Conservation (phyloP, 805 yeast species). For the Yamadazyma takamatsuzukensis region DNA sequence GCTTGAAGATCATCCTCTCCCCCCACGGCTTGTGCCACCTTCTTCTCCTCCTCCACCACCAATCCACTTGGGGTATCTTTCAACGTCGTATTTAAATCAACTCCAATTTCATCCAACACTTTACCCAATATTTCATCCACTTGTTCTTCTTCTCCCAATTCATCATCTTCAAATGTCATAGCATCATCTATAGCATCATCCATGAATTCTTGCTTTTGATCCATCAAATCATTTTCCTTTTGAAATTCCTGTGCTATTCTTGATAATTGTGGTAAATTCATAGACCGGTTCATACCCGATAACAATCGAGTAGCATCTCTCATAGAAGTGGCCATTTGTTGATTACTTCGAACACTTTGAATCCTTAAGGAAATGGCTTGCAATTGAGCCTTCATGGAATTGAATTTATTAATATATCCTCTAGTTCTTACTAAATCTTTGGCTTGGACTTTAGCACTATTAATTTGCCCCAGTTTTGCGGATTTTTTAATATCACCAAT, state of each 20-base stretch:
- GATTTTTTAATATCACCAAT: conserved; percentile 83
- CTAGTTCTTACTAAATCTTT: conserved; percentile 90
- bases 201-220: conserved; percentile 97
- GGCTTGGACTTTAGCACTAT: conserved; percentile 92
- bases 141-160: conserved; percentile 82
- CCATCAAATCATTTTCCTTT: conserved; percentile 92
- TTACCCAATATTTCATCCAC: conserved; percentile 87
- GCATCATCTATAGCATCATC: conserved; percentile 97
- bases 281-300: conserved; percentile 80
- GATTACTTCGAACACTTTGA: conserved; percentile 89
- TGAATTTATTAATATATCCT: conserved; percentile 79
- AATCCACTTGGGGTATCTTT: conserved; percentile 45
- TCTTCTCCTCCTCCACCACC: conserved; percentile 34
- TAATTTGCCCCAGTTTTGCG: conserved; percentile 85
- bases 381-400: conserved; percentile 88
- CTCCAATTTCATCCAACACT: conserved; percentile 94
- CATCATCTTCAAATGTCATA: conserved; percentile 76
- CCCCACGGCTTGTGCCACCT: conserved; percentile 56
- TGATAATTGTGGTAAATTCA: conserved; percentile 88
- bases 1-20: conserved; percentile 86
- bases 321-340: conserved; percentile 94
- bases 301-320: conserved; percentile 84
- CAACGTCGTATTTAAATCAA: conserved; percentile 60
- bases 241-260: conserved; percentile 94
- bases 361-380: conserved; percentile 92